phyloP scores from a whole-genome alignment of 176 grass and related monocot genomes.

The Triticum dicoccoides region DNA sequence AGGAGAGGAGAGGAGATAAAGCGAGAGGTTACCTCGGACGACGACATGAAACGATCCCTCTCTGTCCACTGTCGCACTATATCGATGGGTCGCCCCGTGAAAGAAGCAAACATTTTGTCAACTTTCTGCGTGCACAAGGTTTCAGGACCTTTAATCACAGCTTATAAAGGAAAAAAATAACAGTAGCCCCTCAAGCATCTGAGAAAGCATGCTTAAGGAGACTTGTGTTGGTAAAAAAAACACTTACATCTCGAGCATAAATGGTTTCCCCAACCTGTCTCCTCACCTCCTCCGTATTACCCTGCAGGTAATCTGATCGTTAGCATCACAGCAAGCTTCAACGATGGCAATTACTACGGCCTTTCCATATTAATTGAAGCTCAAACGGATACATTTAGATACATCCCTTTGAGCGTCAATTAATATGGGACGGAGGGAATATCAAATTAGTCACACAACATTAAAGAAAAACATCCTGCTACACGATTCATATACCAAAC shows the following conservation, averaged over 20 bases:
- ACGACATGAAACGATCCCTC: constrained; percentile 87
- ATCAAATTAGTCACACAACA: neutral
- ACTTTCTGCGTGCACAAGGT: constrained; percentile 71
- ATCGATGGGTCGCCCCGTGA: constrained; percentile 85
- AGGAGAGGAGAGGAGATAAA: neutral
- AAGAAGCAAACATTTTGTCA: constrained; percentile 93
- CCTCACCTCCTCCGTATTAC: constrained; percentile 71
- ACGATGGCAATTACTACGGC: neutral
- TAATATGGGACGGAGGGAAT: too few species aligned
- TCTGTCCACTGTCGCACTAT: constrained; percentile 85
- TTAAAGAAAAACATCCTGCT: neutral
- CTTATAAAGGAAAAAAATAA: constrained; percentile 16
- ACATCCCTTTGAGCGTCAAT: too few species aligned
- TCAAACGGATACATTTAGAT: too few species aligned
- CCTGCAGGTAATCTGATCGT: constrained; percentile 33
- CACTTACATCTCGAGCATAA: constrained; percentile 71
- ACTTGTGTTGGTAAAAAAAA: neutral
- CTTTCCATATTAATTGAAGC: too few species aligned
- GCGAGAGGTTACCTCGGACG: constrained; percentile 62
- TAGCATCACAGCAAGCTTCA: constrained; percentile 22
- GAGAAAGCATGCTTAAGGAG: neutral
- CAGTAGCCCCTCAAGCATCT: neutral
- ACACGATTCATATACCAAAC: neutral
- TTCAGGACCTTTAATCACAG: constrained; percentile 16
- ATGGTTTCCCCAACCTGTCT: constrained; percentile 73